These are phyloP conservation scores for Fusarium sp. DNA, from an alignment of 2,329 filamentous ascomycete genomes.

Conservation along the genomic window DNA sequence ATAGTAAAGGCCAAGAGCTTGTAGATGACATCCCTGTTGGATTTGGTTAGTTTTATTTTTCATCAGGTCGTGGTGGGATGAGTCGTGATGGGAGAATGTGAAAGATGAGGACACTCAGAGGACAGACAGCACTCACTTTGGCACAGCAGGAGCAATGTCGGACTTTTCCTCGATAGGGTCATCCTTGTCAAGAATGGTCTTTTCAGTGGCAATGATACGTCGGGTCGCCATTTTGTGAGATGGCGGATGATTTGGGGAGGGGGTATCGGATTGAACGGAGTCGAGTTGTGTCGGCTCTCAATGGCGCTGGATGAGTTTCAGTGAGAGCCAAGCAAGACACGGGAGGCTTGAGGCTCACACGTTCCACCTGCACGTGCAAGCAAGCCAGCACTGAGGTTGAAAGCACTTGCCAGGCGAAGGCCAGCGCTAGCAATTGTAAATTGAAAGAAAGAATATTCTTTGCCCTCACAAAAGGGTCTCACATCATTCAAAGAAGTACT, in stretches of 20 bases:
- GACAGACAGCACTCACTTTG: conserved; percentile 67
- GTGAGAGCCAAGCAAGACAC: conserved; percentile 8
- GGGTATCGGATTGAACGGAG: conserved; percentile 3
- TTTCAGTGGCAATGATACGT: conserved; percentile 73
- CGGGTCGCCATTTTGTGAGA: conserved; percentile 72
- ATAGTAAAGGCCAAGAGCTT: conserved; percentile 92
- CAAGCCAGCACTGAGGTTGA: neutral
- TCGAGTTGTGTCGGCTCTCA: conserved; percentile 9
- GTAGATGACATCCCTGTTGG: conserved; percentile 78
- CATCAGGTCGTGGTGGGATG: neutral
- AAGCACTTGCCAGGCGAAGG: conserved; percentile 24
- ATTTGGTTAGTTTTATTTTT: conserved; percentile 6
- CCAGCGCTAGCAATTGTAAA: neutral
- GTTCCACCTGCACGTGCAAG: conserved; percentile 40
- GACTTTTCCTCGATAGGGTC: conserved; percentile 67
- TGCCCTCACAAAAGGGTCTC: neutral
- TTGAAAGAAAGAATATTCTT: conserved; percentile 6
- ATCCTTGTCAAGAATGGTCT: conserved; percentile 72
- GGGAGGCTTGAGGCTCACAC: conserved; percentile 18
- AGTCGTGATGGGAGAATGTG: conserved; percentile 3
- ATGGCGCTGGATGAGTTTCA: conserved; percentile 7
- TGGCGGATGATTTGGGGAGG: conserved; percentile 8
- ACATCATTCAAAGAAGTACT: neutral
- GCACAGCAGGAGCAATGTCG: conserved; percentile 84
- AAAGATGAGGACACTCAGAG: neutral